Evolutionary conservation across 1,284 basidiomycete species (phyloP).

Genomic region (Apiotrichum gracile): DNA sequence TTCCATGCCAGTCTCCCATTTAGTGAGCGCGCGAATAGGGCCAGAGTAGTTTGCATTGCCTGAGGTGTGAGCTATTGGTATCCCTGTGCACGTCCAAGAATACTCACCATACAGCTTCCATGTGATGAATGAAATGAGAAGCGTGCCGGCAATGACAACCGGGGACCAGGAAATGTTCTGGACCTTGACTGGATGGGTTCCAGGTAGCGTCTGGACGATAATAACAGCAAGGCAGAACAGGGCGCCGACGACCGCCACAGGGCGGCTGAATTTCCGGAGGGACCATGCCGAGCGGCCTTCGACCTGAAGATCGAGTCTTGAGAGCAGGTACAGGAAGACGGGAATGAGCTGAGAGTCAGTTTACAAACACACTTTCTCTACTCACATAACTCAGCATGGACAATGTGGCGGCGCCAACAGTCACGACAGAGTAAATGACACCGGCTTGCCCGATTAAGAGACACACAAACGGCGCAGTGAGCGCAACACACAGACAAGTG

Average conservation of each 20-base stretch:
- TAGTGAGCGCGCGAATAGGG: slow-evolving; percentile 44
- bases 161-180: slow-evolving; percentile 41
- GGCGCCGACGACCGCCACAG: slow-evolving; percentile 30
- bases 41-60: slow-evolving; percentile 38
- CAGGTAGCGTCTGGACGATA: slow-evolving; percentile 34
- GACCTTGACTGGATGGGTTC: slow-evolving; percentile 28
- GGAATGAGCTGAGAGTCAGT: slow-evolving; percentile 22
- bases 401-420: slow-evolving; percentile 32
- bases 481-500: slow-evolving; percentile 32
- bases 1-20: slow-evolving; percentile 46
- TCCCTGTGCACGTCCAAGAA: no score
- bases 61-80: no score
- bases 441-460: slow-evolving; percentile 21
- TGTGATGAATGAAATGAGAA: slow-evolving; percentile 32
- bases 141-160: slow-evolving; percentile 32
- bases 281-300: slow-evolving; percentile 45
- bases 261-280: slow-evolving; percentile 34
- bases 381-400: slow-evolving; percentile 42
- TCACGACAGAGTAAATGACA: slow-evolving; percentile 34
- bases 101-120: slow-evolving; percentile 14
- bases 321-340: slow-evolving; percentile 38
- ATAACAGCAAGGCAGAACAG: slow-evolving; percentile 30
- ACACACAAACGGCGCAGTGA: slow-evolving; percentile 32
- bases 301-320: slow-evolving; percentile 33
- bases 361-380: background rate